A percentile compares a stretch with the other conserved stretches of the same genome.
Evolutionary conservation across 805 yeast genomes (phyloP).

Genomic region (Candida awuae): DNA sequence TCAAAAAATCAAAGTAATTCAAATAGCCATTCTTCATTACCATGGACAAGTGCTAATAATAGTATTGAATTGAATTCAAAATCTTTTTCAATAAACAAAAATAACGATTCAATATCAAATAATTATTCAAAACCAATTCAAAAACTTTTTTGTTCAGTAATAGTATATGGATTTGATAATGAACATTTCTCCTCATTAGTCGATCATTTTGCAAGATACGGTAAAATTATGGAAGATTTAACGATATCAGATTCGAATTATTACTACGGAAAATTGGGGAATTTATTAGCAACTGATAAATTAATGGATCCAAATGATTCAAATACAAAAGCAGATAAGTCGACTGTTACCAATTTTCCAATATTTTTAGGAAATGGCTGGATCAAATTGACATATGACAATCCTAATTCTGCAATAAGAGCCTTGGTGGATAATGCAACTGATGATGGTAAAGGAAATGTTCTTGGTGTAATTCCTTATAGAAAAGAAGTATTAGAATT

Average conservation of each 20-base stretch:
- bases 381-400: constrained; percentile 83
- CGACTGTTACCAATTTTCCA: constrained; percentile 32
- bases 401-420: constrained; percentile 64
- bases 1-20: neutral
- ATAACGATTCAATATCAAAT: neutral
- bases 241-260: constrained; percentile 1
- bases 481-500: constrained; percentile 33
- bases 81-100: too few relatives aligned
- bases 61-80: too few relatives aligned
- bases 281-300: constrained; percentile 1
- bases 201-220: constrained; percentile 24
- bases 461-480: constrained; percentile 63
- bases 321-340: neutral
- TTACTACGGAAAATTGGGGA: constrained; percentile 4
- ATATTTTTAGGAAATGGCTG: constrained; percentile 81
- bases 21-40: too few relatives aligned
- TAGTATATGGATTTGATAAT: constrained; percentile 88
- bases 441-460: constrained; percentile 45
- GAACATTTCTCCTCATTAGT: constrained; percentile 58
- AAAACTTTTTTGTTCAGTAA: constrained; percentile 51
- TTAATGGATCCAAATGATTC: neutral
- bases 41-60: too few relatives aligned
- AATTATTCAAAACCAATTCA: neutral
- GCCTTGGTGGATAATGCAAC: constrained; percentile 75
- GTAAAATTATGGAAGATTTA: constrained; percentile 13